Conservation (phyloP, 2,329 filamentous ascomycete species). For the Hypoxylon sp. region DNA sequence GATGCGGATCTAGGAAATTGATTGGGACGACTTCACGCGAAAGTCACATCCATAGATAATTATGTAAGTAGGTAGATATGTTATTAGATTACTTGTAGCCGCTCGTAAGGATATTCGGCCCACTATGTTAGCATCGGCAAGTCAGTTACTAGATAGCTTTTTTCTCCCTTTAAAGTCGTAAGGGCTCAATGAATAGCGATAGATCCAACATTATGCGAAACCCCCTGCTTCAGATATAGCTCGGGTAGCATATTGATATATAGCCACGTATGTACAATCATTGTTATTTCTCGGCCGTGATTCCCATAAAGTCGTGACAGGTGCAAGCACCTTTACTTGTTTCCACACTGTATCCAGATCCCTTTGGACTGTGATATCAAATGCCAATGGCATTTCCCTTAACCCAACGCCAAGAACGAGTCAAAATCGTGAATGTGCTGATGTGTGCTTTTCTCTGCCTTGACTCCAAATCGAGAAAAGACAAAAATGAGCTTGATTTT, state of each 20-base stretch:
- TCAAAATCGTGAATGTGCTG: conserved; percentile 31
- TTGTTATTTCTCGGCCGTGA: conserved; percentile 32
- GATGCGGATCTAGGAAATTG: neutral
- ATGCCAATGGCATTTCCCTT: conserved; percentile 26
- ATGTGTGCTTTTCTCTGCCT: conserved; percentile 43
- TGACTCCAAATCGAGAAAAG: conserved; percentile 22
- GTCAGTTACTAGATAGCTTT: conserved; percentile 2
- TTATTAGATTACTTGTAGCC: conserved; percentile 18
- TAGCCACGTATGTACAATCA: conserved; percentile 33
- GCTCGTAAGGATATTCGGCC: conserved; percentile 1
- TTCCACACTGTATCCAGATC: conserved; percentile 30
- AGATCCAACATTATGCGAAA: conserved; percentile 19
- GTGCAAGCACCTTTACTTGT: conserved; percentile 29
- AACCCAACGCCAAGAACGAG: conserved; percentile 37
- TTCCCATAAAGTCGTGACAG: conserved; percentile 39
- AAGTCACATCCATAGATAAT: neutral
- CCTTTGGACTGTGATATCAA: conserved; percentile 24
- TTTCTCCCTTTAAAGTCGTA: conserved; percentile 4
- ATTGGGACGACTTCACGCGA: neutral
- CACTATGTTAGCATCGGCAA: conserved; percentile 18
- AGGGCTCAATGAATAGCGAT: conserved; percentile 15
- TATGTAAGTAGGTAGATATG: conserved; percentile 10
- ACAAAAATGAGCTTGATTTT: conserved; percentile 25
- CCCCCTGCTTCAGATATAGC: conserved; percentile 4
- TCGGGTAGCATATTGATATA: conserved; percentile 25